Conservation (phyloP, 2,329 filamentous ascomycete species). For the Arthroderma uncinatum region DNA sequence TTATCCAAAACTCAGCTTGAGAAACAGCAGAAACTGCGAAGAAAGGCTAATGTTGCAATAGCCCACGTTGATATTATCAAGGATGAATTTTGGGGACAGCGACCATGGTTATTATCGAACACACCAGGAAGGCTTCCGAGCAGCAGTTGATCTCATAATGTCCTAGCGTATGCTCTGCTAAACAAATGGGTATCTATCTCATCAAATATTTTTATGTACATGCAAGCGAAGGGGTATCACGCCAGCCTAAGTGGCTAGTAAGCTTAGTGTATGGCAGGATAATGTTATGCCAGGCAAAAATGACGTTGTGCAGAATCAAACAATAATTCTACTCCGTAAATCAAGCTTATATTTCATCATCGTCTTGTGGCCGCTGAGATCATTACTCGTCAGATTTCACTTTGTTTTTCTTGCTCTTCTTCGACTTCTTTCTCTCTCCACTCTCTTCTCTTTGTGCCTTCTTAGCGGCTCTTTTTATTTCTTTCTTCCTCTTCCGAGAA, state of each 20-base stretch:
- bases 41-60: conserved; percentile 69
- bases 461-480: conserved; percentile 23
- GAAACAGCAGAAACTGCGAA: conserved; percentile 67
- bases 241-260: not conserved
- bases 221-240: not conserved
- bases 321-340: not conserved
- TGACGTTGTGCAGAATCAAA: not conserved
- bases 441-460: conserved; percentile 10
- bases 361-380: no score
- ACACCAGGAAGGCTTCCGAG: conserved; percentile 59
- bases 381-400: not conserved
- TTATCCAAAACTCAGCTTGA: conserved; percentile 71
- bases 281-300: not conserved
- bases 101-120: conserved; percentile 73
- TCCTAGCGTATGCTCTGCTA: not conserved
- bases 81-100: conserved; percentile 80
- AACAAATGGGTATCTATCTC: conserved; percentile 3
- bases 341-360: not conserved
- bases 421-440: conserved; percentile 14
- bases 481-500: conserved; percentile 12
- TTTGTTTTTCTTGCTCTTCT: conserved; percentile 32
- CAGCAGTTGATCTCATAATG: conserved; percentile 23
- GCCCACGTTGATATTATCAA: conserved; percentile 91
- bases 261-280: not conserved
- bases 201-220: not conserved